Percentiles rank a stretch among this genome's conserved stretches.
Evolutionary conservation across 257 asterid genomes (phyloP).

Genomic region (Coffea canephora): DNA sequence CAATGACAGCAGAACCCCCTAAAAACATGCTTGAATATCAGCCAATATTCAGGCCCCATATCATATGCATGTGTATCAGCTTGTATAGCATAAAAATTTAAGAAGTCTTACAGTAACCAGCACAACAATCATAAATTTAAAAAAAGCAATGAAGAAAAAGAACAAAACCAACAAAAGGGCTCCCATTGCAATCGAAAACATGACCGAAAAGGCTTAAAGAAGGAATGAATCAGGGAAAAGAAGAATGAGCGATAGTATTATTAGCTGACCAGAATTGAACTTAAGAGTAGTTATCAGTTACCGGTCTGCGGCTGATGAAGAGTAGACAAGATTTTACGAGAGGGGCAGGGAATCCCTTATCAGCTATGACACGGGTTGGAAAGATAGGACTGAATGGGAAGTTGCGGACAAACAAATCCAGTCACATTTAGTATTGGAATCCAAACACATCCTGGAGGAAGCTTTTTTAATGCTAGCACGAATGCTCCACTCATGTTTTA

Average conservation of each 20-base stretch:
- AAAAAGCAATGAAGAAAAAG: not conserved
- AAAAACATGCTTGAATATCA: too few relatives aligned
- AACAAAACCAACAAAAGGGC: not conserved
- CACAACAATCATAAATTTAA: not conserved
- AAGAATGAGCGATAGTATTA: not conserved
- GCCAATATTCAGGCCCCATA: not conserved
- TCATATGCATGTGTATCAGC: not conserved
- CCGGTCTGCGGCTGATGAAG: not conserved
- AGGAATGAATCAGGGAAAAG: not conserved
- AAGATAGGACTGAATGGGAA: not conserved
- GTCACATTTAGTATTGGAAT: not conserved
- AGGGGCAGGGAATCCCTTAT: not conserved
- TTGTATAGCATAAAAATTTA: not conserved
- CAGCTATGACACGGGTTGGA: constrained; percentile 18
- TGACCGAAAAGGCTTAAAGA: not conserved
- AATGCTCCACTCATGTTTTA: too few relatives aligned
- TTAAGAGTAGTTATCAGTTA: too few relatives aligned
- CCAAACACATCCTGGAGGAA: not conserved
- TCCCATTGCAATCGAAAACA: too few relatives aligned
- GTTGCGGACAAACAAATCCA: not conserved
- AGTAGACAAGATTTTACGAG: not conserved
- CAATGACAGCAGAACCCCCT: too few relatives aligned
- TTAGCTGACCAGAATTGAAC: not conserved
- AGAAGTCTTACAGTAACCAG: not conserved
- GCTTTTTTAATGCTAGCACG: too few relatives aligned